Base-by-base conservation (phyloP, 352 stramenopile species). In the Thraustochytrium striatum region DNA sequence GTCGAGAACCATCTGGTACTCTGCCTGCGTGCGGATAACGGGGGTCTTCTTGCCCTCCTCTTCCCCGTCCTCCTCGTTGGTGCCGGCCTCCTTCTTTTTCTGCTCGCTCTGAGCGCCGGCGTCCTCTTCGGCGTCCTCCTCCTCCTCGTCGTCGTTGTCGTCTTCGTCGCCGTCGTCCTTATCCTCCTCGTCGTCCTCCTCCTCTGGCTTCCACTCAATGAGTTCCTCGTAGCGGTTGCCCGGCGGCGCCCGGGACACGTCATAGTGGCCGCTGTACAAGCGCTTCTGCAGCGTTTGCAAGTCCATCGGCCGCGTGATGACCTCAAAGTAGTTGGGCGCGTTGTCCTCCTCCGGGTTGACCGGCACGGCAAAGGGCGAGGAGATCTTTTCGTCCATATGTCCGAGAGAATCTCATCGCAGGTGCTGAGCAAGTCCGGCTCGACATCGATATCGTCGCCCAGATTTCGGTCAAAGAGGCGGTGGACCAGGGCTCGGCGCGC, bases 281-380 rank as follows among this genome's bases (percentile, higher is more conserved):
- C 70, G 38, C 28, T 70, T 80, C 11, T 38, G 55, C 19, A 80
- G 53, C 0, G 70, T 80, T 19, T 70, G 32, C 8, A 80, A n/a
- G 38, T 80, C 70, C 70, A 80, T 80, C 21, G 70, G 70, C n/a
- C 70, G 52, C 30, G 79, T 80, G 47, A 80, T 70, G 55, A 80
- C 58, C 30, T 80, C 70, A 69, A 80, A 80, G 36, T 80, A 80
- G 36, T 80, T 70, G 35, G 70, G 70, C 32, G 65, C 65, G 52
- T 75, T 38, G 47, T 80, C 28, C 7, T 44, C 11, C 39, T 43
- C 25, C 8, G 70, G 55, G 38, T 80, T 33, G 19, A 80, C 70
- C 43, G 70, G 70, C 7, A 75, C 55, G 47, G 32, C 41, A 73
- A 80, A 80, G 38, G 55, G 70, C 16, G 53, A 28, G 58, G 32